phyloP scores from a whole-genome alignment of 306 rosid species.

The Gastrolobium bilobum region DNA sequence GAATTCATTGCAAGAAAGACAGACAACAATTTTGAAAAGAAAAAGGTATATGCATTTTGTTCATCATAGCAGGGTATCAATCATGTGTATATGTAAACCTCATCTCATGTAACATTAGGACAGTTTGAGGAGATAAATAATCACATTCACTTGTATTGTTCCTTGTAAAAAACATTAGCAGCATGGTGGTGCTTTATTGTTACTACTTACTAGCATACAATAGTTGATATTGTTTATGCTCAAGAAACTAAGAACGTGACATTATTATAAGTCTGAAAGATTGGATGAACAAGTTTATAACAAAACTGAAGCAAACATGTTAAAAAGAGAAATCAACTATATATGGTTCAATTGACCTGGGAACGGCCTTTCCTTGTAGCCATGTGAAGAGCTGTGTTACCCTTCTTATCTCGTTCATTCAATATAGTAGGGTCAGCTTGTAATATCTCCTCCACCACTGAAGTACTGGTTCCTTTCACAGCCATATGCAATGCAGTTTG shows the following conservation, averaged over 20 bases:
- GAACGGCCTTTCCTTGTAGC: conserved; percentile 93
- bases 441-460: conserved; percentile 78
- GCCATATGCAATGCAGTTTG: conserved; percentile 99
- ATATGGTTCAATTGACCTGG: conserved; percentile 57
- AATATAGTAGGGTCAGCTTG: conserved; percentile 63
- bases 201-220: background rate
- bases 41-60: conserved; percentile 32
- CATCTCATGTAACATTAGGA: background rate
- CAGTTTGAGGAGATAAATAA: conserved; percentile 4
- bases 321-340: background rate
- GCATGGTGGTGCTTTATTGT: background rate
- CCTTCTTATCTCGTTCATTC: conserved; percentile 91
- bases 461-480: conserved; percentile 76
- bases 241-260: conserved; percentile 13
- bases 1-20: background rate
- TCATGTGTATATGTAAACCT: background rate
- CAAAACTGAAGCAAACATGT: conserved; percentile 40
- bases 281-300: conserved; percentile 23
- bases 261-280: conserved; percentile 25
- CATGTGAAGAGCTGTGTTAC: conserved; percentile 89
- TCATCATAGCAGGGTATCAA: background rate
- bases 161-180: background rate
- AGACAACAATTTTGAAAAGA: background rate
- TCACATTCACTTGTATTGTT: conserved; percentile 6
- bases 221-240: conserved; percentile 6